Evolutionary conservation across 2,329 filamentous ascomycete genomes (phyloP).

Genomic region (Cadophora luteo-olivacea): DNA sequence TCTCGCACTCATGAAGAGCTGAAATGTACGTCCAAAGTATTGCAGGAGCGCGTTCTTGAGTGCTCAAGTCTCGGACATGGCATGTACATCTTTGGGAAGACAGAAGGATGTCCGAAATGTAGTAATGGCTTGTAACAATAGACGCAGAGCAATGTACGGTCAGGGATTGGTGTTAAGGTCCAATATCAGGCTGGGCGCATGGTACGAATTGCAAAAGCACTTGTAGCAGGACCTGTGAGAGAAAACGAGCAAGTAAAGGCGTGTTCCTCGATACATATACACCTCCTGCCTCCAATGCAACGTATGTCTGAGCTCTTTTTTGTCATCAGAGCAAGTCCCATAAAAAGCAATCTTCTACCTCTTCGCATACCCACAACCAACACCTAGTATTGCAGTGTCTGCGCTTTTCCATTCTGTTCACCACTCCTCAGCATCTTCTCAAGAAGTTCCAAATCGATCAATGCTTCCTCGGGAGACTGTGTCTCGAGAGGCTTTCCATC

Average conservation of each 20-base stretch:
- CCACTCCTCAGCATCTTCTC: constrained; percentile 29
- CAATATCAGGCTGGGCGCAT: not conserved
- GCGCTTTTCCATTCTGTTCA: constrained; percentile 21
- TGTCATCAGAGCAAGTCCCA: not conserved
- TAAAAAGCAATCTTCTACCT: not conserved
- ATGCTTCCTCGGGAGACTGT: constrained; percentile 27
- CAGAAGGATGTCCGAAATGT: not conserved
- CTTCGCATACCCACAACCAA: not conserved
- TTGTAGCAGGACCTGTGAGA: not conserved
- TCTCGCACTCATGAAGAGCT: not conserved
- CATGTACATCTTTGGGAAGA: not conserved
- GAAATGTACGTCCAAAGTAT: not conserved
- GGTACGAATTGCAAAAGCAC: not conserved
- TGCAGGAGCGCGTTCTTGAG: not conserved
- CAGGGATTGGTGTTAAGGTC: not conserved
- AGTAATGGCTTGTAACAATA: not conserved
- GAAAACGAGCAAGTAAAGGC: not conserved
- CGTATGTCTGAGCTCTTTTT: not conserved
- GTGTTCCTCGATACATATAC: too few relatives aligned
- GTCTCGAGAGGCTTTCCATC: constrained; percentile 36
- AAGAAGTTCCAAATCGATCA: constrained; percentile 27
- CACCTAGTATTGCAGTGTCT: constrained; percentile 21
- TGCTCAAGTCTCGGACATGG: not conserved
- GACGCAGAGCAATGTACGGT: not conserved
- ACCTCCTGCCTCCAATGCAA: not conserved